These are phyloP conservation scores for Solidago caesia DNA, from an alignment of 129 eudicot species.

Conservation along the genomic window DNA sequence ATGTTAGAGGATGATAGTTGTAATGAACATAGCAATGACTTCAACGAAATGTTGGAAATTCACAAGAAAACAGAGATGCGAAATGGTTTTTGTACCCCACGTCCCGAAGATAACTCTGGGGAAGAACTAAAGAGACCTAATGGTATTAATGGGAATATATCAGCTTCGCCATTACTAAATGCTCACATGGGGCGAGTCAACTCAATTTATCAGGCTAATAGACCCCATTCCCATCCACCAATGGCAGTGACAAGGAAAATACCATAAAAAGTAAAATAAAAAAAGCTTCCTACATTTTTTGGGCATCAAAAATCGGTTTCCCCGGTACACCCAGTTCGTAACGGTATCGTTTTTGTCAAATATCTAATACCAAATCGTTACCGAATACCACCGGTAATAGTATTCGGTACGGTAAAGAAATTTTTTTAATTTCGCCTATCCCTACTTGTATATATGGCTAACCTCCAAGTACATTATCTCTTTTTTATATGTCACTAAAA, in stretches of 20 bases:
- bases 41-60: constrained; percentile 31
- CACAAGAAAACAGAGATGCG: constrained; percentile 46
- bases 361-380: no score
- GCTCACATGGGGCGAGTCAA: constrained; percentile 25
- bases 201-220: constrained; percentile 18
- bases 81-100: constrained; percentile 25
- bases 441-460: no score
- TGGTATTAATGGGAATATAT: constrained; percentile 26
- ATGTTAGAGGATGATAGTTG: constrained; percentile 5
- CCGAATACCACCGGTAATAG: no score
- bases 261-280: no score
- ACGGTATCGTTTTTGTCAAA: no score
- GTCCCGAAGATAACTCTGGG: constrained; percentile 25
- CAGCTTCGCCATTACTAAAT: constrained; percentile 24
- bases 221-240: constrained; percentile 26
- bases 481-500: no score
- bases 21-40: constrained; percentile 17
- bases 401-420: no score
- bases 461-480: no score
- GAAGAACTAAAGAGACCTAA: constrained; percentile 27
- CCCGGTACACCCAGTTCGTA: no score
- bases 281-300: no score
- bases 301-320: no score
- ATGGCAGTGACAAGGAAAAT: background rate
- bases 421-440: no score